Conservation (phyloP, 1,284 basidiomycete genomes). For the Lentinula novae-zelandiae region DNA sequence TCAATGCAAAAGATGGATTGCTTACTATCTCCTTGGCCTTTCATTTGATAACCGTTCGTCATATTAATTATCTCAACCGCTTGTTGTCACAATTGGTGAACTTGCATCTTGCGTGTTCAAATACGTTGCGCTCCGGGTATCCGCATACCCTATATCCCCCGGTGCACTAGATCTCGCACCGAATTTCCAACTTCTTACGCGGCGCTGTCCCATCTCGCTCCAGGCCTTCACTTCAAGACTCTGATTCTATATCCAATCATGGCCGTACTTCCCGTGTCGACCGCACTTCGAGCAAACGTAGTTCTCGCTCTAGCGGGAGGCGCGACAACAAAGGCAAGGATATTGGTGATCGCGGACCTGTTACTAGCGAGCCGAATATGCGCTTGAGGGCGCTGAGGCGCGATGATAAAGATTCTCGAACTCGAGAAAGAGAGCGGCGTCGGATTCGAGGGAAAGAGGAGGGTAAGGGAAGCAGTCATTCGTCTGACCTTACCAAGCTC, state of each 20-base stretch:
- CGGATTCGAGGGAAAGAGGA: conserved; percentile 24
- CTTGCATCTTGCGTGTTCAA: too few species aligned
- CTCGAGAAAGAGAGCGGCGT: conserved; percentile 14
- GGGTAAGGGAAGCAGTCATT: conserved; percentile 13
- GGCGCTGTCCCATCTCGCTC: not conserved
- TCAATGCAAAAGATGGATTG: not conserved
- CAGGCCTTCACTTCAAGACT: not conserved
- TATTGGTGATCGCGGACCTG: conserved; percentile 17
- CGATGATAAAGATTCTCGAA: conserved; percentile 24
- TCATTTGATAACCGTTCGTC: too few species aligned
- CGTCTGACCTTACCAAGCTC: not conserved
- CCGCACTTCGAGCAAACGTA: conserved; percentile 9
- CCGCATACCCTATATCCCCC: not conserved
- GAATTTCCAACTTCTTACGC: not conserved
- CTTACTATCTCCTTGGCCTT: not conserved
- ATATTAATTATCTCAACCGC: too few species aligned
- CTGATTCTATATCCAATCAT: not conserved
- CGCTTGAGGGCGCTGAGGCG: conserved; percentile 23
- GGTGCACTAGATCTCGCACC: not conserved
- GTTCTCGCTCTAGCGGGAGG: not conserved
- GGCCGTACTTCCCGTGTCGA: not conserved
- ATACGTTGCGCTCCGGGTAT: too few species aligned
- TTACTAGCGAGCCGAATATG: conserved; percentile 22
- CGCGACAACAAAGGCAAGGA: conserved; percentile 1
- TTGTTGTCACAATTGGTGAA: too few species aligned